These are phyloP conservation scores for Globomyces sp. DNA, from an alignment of 371 early-diverging fungal species.

Conservation along the genomic window DNA sequence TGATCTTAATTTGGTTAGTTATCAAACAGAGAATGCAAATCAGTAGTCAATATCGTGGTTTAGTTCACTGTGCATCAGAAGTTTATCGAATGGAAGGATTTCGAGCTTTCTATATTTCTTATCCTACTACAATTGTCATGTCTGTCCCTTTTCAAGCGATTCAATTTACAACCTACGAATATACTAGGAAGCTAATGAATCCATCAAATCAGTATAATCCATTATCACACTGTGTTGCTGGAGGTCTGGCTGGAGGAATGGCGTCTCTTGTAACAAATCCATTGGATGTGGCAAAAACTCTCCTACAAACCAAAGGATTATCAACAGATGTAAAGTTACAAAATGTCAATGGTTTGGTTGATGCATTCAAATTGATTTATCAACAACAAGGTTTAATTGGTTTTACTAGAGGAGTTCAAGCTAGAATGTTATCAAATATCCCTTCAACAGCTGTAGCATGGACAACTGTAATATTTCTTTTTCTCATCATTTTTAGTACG, in stretches of 20 bases:
- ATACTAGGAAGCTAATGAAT: constrained; percentile 69
- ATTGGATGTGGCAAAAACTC: constrained; percentile 89
- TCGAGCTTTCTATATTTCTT: constrained; percentile 83
- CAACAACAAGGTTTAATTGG: constrained; percentile 71
- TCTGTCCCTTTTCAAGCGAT: constrained; percentile 88
- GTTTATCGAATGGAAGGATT: constrained; percentile 75
- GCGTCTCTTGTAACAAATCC: constrained; percentile 92
- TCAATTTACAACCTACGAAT: constrained; percentile 89
- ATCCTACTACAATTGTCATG: constrained; percentile 88
- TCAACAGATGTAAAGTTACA: constrained; percentile 67
- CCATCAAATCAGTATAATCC: constrained; percentile 81
- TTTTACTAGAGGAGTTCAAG: constrained; percentile 67
- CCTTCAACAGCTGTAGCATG: constrained; percentile 94
- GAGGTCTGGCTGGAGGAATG: constrained; percentile 86
- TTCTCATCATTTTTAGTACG: constrained; percentile 25
- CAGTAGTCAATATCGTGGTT: constrained; percentile 49
- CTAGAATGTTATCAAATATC: constrained; percentile 83
- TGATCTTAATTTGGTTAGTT: constrained; percentile 46
- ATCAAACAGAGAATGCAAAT: constrained; percentile 94
- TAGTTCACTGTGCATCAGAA: constrained; percentile 63
- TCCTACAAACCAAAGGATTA: constrained; percentile 86
- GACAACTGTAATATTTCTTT: constrained; percentile 57
- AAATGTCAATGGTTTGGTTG: constrained; percentile 64
- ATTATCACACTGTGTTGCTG: constrained; percentile 77
- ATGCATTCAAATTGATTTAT: constrained; percentile 74